Base-by-base conservation (phyloP, 1,284 basidiomycete genomes). In the Amylostereum areolatum region DNA sequence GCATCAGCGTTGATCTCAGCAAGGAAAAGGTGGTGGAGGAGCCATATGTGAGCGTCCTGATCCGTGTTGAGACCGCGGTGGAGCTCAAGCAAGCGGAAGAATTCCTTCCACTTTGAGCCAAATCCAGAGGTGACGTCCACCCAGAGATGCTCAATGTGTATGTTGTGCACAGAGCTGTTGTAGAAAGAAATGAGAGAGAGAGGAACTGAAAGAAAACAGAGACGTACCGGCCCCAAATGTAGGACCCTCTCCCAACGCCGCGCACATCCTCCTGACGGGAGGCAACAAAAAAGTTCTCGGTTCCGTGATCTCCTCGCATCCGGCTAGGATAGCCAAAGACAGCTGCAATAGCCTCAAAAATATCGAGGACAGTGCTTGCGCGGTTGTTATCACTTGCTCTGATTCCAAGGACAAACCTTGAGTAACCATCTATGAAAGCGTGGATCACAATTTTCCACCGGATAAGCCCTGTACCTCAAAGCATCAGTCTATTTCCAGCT, bases 371-470 rank as follows among this genome's bases (percentile, higher is more conserved):
- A 1, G 72, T 75, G 0, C 35, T 9, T 3, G 74, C 60, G 3
- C 48, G 31, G 52, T 76, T 77, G 47, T 74, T 72, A 5, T 56
- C 65, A 50, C 61, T 66, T 4, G 69, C 67, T 2, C 51, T 45
- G 0, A 76, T 45, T 18, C 62, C 65, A 2, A 59, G 62, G 1
- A 70, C 70, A 27, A 55, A 68, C 1, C 65, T 33, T 46, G 61
- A 67, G 48, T 64, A 73, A 0, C 75, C 73, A 61, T 80, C 73
- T 32, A 72, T 61, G 3, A 70, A 35, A 0, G 72, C 74, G 62
- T 80, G 77, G 12, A 80, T 70, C 0, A 79, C 72, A 45, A 78
- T 66, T 0, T 74, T 73, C 74, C 72, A 80, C 0, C 37, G 33
- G 9, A 80, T 78, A 0, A 78, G 57, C n/a, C n/a, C n/a, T n/a